phyloP scores from a whole-genome alignment of 2,329 filamentous ascomycete genomes.

The Aspergillus piperis region DNA sequence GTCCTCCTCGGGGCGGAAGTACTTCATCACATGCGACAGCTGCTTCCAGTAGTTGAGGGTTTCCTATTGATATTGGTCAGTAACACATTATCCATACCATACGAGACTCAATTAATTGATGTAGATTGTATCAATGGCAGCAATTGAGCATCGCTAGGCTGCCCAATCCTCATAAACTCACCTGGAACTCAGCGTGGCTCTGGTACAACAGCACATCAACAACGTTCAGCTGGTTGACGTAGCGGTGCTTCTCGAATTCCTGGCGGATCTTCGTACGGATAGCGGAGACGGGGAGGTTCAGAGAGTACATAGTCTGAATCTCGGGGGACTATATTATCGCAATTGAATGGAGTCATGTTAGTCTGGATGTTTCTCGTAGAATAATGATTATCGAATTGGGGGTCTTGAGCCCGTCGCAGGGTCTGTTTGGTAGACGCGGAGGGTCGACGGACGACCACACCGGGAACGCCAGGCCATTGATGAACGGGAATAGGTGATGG shows the following conservation, averaged over 20 bases:
- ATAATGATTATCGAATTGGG: background rate
- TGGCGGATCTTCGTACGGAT: conserved; percentile 93
- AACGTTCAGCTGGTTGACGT: conserved; percentile 81
- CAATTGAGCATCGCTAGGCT: background rate
- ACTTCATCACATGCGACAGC: conserved; percentile 90
- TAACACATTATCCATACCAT: background rate
- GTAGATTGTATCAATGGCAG: no score
- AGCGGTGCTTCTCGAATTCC: conserved; percentile 95
- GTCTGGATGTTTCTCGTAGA: background rate
- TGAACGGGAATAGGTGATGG: background rate
- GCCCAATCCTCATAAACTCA: conserved; percentile 42
- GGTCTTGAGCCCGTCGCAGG: background rate
- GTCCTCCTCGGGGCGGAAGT: conserved; percentile 87
- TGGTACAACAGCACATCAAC: conserved; percentile 89
- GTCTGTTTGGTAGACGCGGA: background rate
- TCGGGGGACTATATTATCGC: conserved; percentile 74
- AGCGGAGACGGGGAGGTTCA: conserved; percentile 81
- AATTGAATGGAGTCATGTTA: background rate
- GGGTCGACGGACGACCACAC: background rate
- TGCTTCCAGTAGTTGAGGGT: conserved; percentile 99
- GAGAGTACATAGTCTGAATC: conserved; percentile 95
- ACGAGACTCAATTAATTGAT: background rate
- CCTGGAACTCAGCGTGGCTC: conserved; percentile 93
- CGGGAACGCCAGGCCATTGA: background rate
- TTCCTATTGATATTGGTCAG: conserved; percentile 61